A percentile compares a stretch with the other conserved stretches of the same genome.
These are phyloP conservation scores for Clarkia xantiana DNA, from an alignment of 345 rosid species.

Conservation along the genomic window DNA sequence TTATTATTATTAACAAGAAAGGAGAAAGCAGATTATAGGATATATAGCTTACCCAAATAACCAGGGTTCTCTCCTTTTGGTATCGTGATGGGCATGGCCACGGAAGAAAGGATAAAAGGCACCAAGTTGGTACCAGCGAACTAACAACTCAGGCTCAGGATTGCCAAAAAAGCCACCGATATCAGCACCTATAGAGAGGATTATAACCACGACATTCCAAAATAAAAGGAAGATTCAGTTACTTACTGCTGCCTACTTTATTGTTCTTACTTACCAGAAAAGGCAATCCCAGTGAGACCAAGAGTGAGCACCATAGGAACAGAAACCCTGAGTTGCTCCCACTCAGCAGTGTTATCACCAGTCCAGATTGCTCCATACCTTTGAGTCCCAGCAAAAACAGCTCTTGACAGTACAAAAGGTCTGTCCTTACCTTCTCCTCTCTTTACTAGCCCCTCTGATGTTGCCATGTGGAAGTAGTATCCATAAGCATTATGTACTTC, in stretches of 20 bases:
- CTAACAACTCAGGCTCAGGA: slow-evolving; percentile 78
- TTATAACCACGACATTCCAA: not conserved
- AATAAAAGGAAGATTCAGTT: not conserved
- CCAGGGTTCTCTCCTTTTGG: slow-evolving; percentile 98
- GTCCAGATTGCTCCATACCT: slow-evolving; percentile 97
- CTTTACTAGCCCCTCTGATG: slow-evolving; percentile 85
- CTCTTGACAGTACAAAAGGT: slow-evolving; percentile 95
- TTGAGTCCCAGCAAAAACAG: slow-evolving; percentile 92
- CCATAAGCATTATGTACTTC: slow-evolving; percentile 95
- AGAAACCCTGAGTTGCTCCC: slow-evolving; percentile 94
- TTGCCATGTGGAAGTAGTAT: slow-evolving; percentile 93
- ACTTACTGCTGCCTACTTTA: not conserved
- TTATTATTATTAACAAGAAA: too few relatives aligned
- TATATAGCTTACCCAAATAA: slow-evolving; percentile 66
- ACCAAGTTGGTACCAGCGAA: slow-evolving; percentile 99
- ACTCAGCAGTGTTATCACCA: slow-evolving; percentile 90
- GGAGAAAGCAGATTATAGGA: too few relatives aligned
- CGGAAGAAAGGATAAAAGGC: slow-evolving; percentile 98
- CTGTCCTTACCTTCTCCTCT: slow-evolving; percentile 84
- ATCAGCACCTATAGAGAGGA: slow-evolving; percentile 59
- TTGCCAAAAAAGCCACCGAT: slow-evolving; percentile 97
- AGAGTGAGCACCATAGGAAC: slow-evolving; percentile 92
- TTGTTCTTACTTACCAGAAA: slow-evolving; percentile 47
- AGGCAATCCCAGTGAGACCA: slow-evolving; percentile 75
- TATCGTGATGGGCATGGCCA: slow-evolving; percentile 97